Evolutionary conservation across 208 protist genomes (phyloP), one percentile per base, ranked within the genome.

Genomic region (Trypanosoma avium): DNA sequence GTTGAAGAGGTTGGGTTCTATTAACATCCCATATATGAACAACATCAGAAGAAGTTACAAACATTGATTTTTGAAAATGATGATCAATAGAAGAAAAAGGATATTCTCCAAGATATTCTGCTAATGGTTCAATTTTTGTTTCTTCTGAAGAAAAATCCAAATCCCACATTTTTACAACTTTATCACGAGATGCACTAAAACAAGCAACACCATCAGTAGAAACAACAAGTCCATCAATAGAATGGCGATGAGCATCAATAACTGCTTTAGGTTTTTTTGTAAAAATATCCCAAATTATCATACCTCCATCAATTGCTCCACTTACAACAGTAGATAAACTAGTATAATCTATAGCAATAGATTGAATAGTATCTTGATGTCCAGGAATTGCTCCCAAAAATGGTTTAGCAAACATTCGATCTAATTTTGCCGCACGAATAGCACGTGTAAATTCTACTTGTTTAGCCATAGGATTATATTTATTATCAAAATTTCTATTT

Each of bases 351-450:
- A 84, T 82, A 32, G 92, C 94, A 52, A 98, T 84, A 43, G 77
- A 90, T 40, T 91, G 88, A 73, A 98, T 96, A 5, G 90, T 95
- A 61, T 98, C 94, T 10, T 92, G 67, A 62, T 98, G 96, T 3
- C 93, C 94, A 35, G 73, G 58, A 7, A 98, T 70, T 2, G 92
- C 83, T 9, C 79, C 86, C 10, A 98, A 73, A 82, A 99, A 99
- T 26, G 97, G 97, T 70, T 98, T 98, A 8, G 97, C 95, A 78
- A 99, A 99, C 79, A 98, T 93, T 22, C 92, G 86, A 71, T 99
- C 97, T 49, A 98, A 75, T 66, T 99, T 99, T 7, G 88, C 89
- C 12, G 97, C 93, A 66, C 94, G 91, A 24, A 99, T 79, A 22
- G 98, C 97, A 33, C 98, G 86, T 12, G 87, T 96, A 73, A 99